Base-by-base conservation (phyloP, 2,329 filamentous ascomycete species). In the Intubia oerlemansii region DNA sequence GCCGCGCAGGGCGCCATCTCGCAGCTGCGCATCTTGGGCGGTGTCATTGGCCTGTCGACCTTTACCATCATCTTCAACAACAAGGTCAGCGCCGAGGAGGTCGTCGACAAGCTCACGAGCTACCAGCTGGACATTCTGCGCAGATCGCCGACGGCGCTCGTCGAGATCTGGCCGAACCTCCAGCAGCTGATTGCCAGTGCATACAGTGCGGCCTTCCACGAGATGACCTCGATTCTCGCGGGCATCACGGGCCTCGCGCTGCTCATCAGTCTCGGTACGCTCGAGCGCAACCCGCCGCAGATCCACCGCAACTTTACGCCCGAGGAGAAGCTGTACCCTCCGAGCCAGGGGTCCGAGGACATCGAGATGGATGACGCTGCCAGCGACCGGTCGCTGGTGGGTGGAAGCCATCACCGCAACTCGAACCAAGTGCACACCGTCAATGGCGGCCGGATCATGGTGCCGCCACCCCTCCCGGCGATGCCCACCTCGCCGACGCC, bases 1-100 rank as follows among this genome's bases (percentile, higher is more conserved):
- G 59, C 64, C 2, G 64, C 62, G 0, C 64, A 71, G 37, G 67
- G 66, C 0, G 57, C 64, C 5, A 53, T 70, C 8, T 62, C 66
- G 1, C 66, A 73, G 43, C 56, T 61, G 2, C 56, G 67, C 10
- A 60, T 71, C 0, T 46, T 72, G 3, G 67, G 67, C 1, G 66
- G 67, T 3, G 61, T 61, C 21, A 51, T 71, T 17, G 67, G 66
- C 1, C 51, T 72, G 24, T 59, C 65, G 0, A 43, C 60, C 15
- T 66, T 66, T 36, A 68, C 61, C n/a, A 56, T 67, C 10, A 52
- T 72, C 9, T 61, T 68, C 43, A 65, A 66, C 39, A 38, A 44
- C 18, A 49, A 51, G 30, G 44, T 64, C 9, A 39, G 44, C 10
- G 11, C 27, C 7, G 34, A 32, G 10, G 25, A 26, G 8, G 17